Evolutionary conservation across 2,329 filamentous ascomycete genomes (phyloP).

Genomic region (Leptodontidium sp.): DNA sequence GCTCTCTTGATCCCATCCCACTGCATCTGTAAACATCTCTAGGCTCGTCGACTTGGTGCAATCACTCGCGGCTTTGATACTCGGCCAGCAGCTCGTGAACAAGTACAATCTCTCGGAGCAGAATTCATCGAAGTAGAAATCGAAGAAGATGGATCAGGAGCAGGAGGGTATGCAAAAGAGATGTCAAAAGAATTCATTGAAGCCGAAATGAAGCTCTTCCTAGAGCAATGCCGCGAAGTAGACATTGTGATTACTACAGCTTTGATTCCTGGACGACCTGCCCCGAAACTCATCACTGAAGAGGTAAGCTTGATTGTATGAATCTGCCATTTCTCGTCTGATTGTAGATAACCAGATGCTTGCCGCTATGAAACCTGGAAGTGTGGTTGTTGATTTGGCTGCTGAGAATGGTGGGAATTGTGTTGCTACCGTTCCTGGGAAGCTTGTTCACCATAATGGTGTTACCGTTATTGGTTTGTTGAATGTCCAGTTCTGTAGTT

Average conservation of each 20-base stretch:
- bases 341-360: slow-evolving; percentile 61
- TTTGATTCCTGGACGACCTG: slow-evolving; percentile 84
- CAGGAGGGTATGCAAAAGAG: slow-evolving; percentile 89
- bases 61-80: slow-evolving; percentile 93
- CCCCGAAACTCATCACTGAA: slow-evolving; percentile 85
- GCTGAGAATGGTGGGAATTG: slow-evolving; percentile 91
- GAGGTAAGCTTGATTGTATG: slow-evolving; percentile 51
- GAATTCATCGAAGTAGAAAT: slow-evolving; percentile 90
- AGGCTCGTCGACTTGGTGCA: slow-evolving; percentile 83
- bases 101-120: slow-evolving; percentile 88
- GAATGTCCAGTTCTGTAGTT: slow-evolving; percentile 26
- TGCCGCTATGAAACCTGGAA: slow-evolving; percentile 81
- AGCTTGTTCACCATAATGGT: slow-evolving; percentile 75
- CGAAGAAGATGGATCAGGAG: slow-evolving; percentile 83
- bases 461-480: slow-evolving; percentile 81
- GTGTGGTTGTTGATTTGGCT: slow-evolving; percentile 86
- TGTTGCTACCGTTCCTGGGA: slow-evolving; percentile 78
- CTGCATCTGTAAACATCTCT: slow-evolving; percentile 29
- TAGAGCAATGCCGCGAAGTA: slow-evolving; percentile 85
- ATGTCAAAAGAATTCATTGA: slow-evolving; percentile 96
- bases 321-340: slow-evolving; percentile 50
- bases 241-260: slow-evolving; percentile 94
- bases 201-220: slow-evolving; percentile 91
- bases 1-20: slow-evolving; percentile 32
- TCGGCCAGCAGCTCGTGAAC: slow-evolving; percentile 85